These are phyloP conservation scores for Phytophthora pini DNA, from an alignment of 352 stramenopile species.

Conservation along the genomic window DNA sequence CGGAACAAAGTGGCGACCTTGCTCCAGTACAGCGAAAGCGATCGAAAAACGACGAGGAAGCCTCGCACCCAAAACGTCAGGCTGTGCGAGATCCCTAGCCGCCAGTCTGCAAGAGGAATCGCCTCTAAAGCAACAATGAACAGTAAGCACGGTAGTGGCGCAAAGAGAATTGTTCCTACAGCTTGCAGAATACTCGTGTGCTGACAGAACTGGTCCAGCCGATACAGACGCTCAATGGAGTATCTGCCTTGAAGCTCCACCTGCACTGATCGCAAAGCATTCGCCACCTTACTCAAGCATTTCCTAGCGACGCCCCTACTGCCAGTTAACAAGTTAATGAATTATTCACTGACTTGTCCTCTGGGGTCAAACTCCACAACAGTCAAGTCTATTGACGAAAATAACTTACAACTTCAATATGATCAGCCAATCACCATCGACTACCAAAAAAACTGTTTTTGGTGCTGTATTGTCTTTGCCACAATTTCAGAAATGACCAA, in stretches of 20 bases:
- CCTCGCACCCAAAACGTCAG: slow-evolving; percentile 29
- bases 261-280: slow-evolving; percentile 12
- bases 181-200: slow-evolving; percentile 4
- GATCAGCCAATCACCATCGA: neutral
- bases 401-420: neutral
- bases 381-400: neutral
- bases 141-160: slow-evolving; percentile 25
- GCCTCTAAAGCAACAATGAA: slow-evolving; percentile 19
- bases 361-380: too few relatives aligned
- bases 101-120: slow-evolving; percentile 30
- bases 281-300: neutral
- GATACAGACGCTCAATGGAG: slow-evolving; percentile 26
- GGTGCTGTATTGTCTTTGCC: neutral
- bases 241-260: slow-evolving; percentile 41
- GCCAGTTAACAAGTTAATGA: too few relatives aligned
- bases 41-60: slow-evolving; percentile 24
- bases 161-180: slow-evolving; percentile 7
- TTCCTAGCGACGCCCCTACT: neutral
- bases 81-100: slow-evolving; percentile 16
- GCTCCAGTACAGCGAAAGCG: slow-evolving; percentile 22
- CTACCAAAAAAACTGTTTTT: neutral
- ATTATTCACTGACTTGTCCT: too few relatives aligned
- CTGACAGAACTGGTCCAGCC: slow-evolving; percentile 15
- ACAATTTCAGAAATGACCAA: neutral
- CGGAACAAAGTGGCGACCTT: slow-evolving; percentile 28